These are phyloP conservation scores for Tolypocladium pustulatum DNA, from an alignment of 2,329 filamentous ascomycete genomes.

Conservation along the genomic window DNA sequence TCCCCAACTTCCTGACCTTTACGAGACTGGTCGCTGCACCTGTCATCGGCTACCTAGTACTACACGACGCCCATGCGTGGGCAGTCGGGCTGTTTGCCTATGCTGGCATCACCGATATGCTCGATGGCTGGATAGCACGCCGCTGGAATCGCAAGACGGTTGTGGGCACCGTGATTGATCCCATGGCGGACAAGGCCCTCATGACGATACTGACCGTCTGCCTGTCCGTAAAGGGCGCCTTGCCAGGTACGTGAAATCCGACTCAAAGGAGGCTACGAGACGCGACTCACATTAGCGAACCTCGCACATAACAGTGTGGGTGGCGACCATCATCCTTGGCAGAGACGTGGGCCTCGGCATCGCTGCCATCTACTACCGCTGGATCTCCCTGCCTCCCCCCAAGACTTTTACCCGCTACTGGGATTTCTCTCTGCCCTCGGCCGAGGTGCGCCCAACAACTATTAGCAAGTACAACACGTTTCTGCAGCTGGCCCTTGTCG, in stretches of 20 bases:
- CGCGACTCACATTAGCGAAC: background rate
- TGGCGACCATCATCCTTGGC: constrained; percentile 83
- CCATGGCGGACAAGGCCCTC: constrained; percentile 91
- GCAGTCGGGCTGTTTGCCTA: constrained; percentile 85
- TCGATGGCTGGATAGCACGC: constrained; percentile 91
- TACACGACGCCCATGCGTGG: constrained; percentile 69
- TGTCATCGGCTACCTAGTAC: constrained; percentile 75
- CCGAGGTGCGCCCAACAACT: constrained; percentile 72
- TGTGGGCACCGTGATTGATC: constrained; percentile 87
- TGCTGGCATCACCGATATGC: constrained; percentile 79
- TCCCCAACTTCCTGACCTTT: constrained; percentile 90
- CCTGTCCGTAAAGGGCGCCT: constrained; percentile 68
- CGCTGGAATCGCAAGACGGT: constrained; percentile 84
- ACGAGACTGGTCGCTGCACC: constrained; percentile 77
- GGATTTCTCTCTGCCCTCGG: constrained; percentile 89
- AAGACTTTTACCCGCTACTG: constrained; percentile 91
- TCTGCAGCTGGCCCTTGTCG: constrained; percentile 78
- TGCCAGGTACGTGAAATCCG: constrained; percentile 53
- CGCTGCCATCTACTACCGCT: constrained; percentile 88
- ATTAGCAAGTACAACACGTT: constrained; percentile 93
- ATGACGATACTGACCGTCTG: constrained; percentile 91
- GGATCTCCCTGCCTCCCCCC: constrained; percentile 84
- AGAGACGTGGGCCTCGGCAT: constrained; percentile 76
- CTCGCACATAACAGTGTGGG: constrained; percentile 49
- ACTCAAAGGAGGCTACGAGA: background rate